A percentile compares a stretch with the other conserved stretches of the same genome.
phyloP scores from a whole-genome alignment of 2,329 filamentous ascomycete species.

The Phoma sp. region DNA sequence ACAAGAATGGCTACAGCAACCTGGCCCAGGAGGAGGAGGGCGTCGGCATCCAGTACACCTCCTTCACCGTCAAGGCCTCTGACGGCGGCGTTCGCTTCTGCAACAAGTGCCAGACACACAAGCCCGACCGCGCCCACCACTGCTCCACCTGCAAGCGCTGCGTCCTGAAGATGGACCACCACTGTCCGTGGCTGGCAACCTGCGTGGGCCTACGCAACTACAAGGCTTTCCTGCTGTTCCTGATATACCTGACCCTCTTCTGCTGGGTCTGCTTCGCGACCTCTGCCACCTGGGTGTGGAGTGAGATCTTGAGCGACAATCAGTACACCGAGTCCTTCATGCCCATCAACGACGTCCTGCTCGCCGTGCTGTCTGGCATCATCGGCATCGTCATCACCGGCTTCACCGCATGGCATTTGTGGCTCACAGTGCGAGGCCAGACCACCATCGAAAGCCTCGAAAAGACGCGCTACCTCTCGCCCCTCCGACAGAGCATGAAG shows the following conservation, averaged over 20 bases:
- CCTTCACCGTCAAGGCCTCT: conserved; percentile 85
- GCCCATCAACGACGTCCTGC: conserved; percentile 88
- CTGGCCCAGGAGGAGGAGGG: conserved; percentile 73
- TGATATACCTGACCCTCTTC: conserved; percentile 87
- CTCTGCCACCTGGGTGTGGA: conserved; percentile 81
- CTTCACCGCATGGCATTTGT: conserved; percentile 91
- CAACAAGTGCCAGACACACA: conserved; percentile 95
- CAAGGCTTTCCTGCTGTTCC: conserved; percentile 91
- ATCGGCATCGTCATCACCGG: conserved; percentile 87
- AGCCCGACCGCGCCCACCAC: conserved; percentile 95
- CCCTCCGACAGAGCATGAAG: conserved; percentile 73
- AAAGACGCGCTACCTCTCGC: conserved; percentile 90
- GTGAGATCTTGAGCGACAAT: conserved; percentile 74
- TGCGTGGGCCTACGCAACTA: conserved; percentile 95
- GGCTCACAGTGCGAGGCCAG: conserved; percentile 76
- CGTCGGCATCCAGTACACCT: conserved; percentile 61
- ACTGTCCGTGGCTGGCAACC: conserved; percentile 96
- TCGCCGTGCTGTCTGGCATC: conserved; percentile 86
- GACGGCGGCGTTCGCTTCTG: conserved; percentile 88
- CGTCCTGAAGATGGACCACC: conserved; percentile 99
- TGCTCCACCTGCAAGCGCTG: conserved; percentile 94
- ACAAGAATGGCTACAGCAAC: conserved; percentile 71
- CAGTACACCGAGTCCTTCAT: conserved; percentile 76
- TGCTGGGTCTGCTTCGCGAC: conserved; percentile 82
- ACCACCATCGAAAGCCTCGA: conserved; percentile 97